phyloP scores from a whole-genome alignment of 2,329 filamentous ascomycete genomes.

The Plectosphaerella plurivora region DNA sequence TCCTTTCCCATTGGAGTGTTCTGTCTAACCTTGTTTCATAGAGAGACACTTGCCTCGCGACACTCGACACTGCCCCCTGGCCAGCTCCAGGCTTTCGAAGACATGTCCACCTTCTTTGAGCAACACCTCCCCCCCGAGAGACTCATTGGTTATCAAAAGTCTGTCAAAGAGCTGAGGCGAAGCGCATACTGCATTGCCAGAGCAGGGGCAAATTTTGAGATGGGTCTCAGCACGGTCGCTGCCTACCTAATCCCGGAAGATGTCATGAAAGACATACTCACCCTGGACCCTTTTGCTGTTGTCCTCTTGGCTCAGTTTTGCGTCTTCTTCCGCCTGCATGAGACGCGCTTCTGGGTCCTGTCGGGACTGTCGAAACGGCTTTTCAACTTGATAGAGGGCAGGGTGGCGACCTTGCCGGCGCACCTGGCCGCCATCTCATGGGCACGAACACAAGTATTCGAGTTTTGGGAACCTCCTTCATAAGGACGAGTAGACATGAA shows the following conservation, averaged over 20 bases:
- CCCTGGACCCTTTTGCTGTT: constrained; percentile 16
- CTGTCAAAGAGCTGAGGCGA: constrained; percentile 13
- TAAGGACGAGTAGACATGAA: no score
- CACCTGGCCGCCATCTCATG: constrained; percentile 3
- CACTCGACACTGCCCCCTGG: no score
- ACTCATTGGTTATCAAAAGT: constrained; percentile 12
- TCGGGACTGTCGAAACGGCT: constrained; percentile 18
- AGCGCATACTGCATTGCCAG: constrained; percentile 13
- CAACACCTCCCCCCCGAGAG: constrained; percentile 1
- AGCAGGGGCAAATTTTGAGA: constrained; percentile 17
- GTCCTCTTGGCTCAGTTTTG: constrained; percentile 20
- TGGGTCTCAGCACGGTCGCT: constrained; percentile 16
- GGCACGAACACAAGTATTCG: constrained; percentile 5
- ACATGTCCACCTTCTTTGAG: background rate
- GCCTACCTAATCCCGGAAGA: constrained; percentile 18
- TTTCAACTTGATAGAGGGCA: constrained; percentile 14
- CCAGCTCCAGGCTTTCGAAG: constrained; percentile 1
- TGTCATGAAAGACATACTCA: constrained; percentile 19
- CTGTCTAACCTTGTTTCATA: no score
- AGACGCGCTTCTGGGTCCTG: constrained; percentile 19
- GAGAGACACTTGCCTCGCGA: no score
- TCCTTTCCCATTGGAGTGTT: no score
- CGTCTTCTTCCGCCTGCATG: constrained; percentile 17
- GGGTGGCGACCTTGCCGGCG: background rate
- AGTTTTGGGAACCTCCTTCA: background rate